Conservation (phyloP, 805 yeast species). For the Danielozyma ontarioensis region DNA sequence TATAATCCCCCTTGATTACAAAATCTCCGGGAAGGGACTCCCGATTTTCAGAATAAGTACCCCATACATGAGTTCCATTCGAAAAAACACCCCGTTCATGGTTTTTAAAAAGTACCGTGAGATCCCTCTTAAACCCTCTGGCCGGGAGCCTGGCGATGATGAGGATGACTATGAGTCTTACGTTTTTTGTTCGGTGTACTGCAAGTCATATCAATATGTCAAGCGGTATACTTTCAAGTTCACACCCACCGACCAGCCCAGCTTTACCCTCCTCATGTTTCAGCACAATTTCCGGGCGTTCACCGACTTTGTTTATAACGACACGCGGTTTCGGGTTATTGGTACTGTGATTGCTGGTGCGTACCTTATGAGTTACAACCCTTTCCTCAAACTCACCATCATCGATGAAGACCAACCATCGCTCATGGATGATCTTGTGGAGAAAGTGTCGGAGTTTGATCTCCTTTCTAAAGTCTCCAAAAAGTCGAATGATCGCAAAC, state of each 20-base stretch:
- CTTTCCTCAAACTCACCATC: slow-evolving; percentile 27
- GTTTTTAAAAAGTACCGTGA: slow-evolving; percentile 28
- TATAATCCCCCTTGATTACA: slow-evolving; percentile 27
- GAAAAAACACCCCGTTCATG: slow-evolving; percentile 31
- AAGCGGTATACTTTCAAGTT: slow-evolving; percentile 27
- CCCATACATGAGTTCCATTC: slow-evolving; percentile 32
- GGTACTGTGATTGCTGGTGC: slow-evolving; percentile 32
- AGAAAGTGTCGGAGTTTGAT: slow-evolving; percentile 23
- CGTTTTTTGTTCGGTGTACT: slow-evolving; percentile 27
- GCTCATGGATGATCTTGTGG: slow-evolving; percentile 29
- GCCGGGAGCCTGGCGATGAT: slow-evolving; percentile 10
- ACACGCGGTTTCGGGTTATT: slow-evolving; percentile 32
- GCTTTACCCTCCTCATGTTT: slow-evolving; percentile 25
- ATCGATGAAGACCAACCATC: slow-evolving; percentile 31
- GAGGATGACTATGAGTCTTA: slow-evolving; percentile 26
- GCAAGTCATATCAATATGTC: slow-evolving; percentile 20
- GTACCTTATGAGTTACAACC: slow-evolving; percentile 24
- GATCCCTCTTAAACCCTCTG: slow-evolving; percentile 18
- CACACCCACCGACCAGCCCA: slow-evolving; percentile 9
- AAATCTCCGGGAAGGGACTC: slow-evolving; percentile 27
- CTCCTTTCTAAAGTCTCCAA: slow-evolving; percentile 14
- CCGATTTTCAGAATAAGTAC: slow-evolving; percentile 31
- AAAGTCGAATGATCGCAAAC: slow-evolving; percentile 2
- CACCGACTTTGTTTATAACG: slow-evolving; percentile 33
- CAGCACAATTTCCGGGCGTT: slow-evolving; percentile 33